Evolutionary conservation across 164 flowering plant species (phyloP).

Genomic region (Liriodendron chinense): DNA sequence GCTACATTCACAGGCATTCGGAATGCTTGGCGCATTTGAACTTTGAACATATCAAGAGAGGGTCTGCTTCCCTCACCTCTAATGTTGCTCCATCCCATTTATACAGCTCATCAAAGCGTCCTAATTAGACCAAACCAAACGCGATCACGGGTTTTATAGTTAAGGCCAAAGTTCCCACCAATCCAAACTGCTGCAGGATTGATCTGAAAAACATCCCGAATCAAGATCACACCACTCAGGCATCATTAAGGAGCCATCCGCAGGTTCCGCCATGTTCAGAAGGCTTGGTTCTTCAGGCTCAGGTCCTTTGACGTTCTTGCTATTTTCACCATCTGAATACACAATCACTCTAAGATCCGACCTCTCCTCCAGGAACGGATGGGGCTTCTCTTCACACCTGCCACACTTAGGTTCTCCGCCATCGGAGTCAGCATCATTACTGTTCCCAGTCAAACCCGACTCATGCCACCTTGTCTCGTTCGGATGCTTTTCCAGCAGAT

Average conservation of each 20-base stretch:
- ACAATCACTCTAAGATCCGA: slow-evolving; percentile 11
- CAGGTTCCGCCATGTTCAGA: slow-evolving; percentile 14
- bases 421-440: slow-evolving; percentile 20
- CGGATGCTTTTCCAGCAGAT: slow-evolving; percentile 20
- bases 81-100: neutral
- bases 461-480: slow-evolving; percentile 7
- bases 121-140: neutral
- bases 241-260: slow-evolving; percentile 22
- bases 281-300: slow-evolving; percentile 15
- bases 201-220: slow-evolving; percentile 31
- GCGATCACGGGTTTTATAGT: neutral
- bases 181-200: slow-evolving; percentile 32
- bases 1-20: neutral
- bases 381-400: slow-evolving; percentile 19
- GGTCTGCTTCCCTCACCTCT: neutral
- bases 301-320: slow-evolving; percentile 15
- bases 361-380: slow-evolving; percentile 18
- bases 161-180: slow-evolving; percentile 52
- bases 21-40: neutral
- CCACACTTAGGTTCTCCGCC: slow-evolving; percentile 15
- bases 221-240: slow-evolving; percentile 35
- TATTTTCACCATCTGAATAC: slow-evolving; percentile 21
- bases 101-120: neutral
- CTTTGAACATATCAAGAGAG: too few relatives aligned
- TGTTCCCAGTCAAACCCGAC: slow-evolving; percentile 14